phyloP scores from a whole-genome alignment of 768 basidiomycete genomes.

The Kwoniella newhampshirensis region DNA sequence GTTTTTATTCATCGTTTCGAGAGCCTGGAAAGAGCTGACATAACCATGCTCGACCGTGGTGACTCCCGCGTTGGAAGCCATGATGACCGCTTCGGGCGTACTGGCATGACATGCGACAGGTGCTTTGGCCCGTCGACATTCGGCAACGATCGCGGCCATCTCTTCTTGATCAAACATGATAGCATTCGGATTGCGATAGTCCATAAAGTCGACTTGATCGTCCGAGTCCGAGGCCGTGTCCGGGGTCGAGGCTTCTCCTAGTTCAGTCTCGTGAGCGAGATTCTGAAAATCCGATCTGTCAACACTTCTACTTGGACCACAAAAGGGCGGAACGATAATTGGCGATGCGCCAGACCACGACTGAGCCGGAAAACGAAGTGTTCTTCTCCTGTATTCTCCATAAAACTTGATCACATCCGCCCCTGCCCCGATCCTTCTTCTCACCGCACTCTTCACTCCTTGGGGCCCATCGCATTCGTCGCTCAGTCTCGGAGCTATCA shows the following conservation, averaged over 20 bases:
- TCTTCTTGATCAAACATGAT: slow-evolving; percentile 23
- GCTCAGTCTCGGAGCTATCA: slow-evolving; percentile 9
- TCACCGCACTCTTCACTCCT: slow-evolving; percentile 19
- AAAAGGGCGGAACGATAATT: background rate
- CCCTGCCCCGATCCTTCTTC: slow-evolving; percentile 26
- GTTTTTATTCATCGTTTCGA: slow-evolving; percentile 25
- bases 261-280: too few relatives aligned
- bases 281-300: too few relatives aligned
- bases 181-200: slow-evolving; percentile 11
- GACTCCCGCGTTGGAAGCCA: slow-evolving; percentile 28
- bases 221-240: too few relatives aligned
- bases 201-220: too few relatives aligned
- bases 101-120: slow-evolving; percentile 24
- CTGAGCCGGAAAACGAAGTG: slow-evolving; percentile 18
- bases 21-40: background rate
- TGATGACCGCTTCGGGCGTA: slow-evolving; percentile 20
- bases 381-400: slow-evolving; percentile 26
- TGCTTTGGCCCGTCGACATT: slow-evolving; percentile 20
- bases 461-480: slow-evolving; percentile 28
- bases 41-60: slow-evolving; percentile 25
- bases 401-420: slow-evolving; percentile 40
- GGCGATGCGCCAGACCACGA: background rate
- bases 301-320: too few relatives aligned
- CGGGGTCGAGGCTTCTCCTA: too few relatives aligned
- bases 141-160: slow-evolving; percentile 31